Percentiles rank a stretch among this genome's conserved stretches.
Evolutionary conservation across 2,329 filamentous ascomycete genomes (phyloP).

Genomic region (Pseudomassariella vexata): DNA sequence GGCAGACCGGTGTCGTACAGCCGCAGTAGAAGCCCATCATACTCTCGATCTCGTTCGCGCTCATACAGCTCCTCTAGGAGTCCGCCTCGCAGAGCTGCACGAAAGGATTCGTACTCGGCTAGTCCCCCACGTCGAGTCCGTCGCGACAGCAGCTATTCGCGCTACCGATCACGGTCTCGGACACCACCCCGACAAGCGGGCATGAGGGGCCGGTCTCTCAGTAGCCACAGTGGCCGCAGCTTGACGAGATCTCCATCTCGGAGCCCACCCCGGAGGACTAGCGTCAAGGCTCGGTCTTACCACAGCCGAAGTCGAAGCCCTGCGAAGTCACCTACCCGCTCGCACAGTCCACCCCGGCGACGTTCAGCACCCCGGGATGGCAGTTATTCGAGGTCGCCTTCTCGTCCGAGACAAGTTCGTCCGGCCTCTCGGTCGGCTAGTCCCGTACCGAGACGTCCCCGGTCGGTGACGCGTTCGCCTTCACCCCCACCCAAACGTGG

Average conservation of each 20-base stretch:
- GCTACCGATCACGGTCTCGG: slow-evolving; percentile 21
- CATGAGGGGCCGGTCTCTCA: slow-evolving; percentile 11
- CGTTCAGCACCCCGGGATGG: slow-evolving; percentile 1
- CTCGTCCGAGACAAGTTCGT: too few relatives aligned
- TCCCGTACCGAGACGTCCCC: too few relatives aligned
- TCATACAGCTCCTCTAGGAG: slow-evolving; percentile 21
- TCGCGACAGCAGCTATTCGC: slow-evolving; percentile 14
- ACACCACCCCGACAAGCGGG: slow-evolving; percentile 4
- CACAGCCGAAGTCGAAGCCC: too few relatives aligned
- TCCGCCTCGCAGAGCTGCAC: slow-evolving; percentile 17
- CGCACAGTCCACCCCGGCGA: slow-evolving; percentile 13
- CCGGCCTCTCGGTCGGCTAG: too few relatives aligned
- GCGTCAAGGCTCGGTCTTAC: too few relatives aligned
- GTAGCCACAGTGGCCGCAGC: slow-evolving; percentile 7
- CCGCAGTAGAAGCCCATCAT: slow-evolving; percentile 24
- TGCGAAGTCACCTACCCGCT: slow-evolving; percentile 8
- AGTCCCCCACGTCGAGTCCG: slow-evolving; percentile 14
- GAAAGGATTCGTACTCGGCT: slow-evolving; percentile 17
- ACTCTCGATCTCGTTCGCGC: slow-evolving; percentile 32
- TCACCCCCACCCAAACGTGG: slow-evolving; percentile 7
- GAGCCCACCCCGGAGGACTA: too few relatives aligned
- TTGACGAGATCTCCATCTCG: slow-evolving; percentile 13
- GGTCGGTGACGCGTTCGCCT: too few relatives aligned
- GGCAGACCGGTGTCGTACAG: slow-evolving; percentile 24
- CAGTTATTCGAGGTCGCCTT: slow-evolving; percentile 9